Base-by-base conservation (phyloP, 2,329 filamentous ascomycete genomes). In the Aureobasidium leucospermi region DNA sequence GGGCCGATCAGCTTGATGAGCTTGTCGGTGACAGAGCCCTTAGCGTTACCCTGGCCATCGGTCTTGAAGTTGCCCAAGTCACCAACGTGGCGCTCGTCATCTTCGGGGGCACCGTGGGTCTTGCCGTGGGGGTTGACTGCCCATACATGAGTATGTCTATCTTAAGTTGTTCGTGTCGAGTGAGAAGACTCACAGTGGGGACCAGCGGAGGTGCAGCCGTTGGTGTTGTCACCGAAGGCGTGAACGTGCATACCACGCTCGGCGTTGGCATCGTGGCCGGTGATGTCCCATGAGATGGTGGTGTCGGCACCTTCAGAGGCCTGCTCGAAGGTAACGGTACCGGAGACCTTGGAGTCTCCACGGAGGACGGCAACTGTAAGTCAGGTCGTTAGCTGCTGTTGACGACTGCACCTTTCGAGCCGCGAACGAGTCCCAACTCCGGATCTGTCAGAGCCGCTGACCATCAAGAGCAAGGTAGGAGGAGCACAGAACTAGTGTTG, bases 171-270 rank as follows among this genome's bases (percentile, higher is more conserved):
- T 7, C n/a, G 31, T 28, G 10, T 8, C 29, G 28, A 58, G 19
- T 9, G 19, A 46, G 41, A 32, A 60, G 13, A 79, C 89, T 75
- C 81, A 96, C 91, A 99, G 83, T 99, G 94, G 78, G 94, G 93
- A 58, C 94, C 94, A 67, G 94, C 94, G 67, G 89, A 96, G 67
- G 93, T 97, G 89, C 94, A 99, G 77, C 94, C 94, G 80, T 99
- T 99, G 83, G 94, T 97, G 85, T 97, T 97, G 85, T 97, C 94
- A 76, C 94, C 94, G 73, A 96, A 99, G 77, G 94, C 90, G 83
- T 99, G 94, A 73, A 99, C 87, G 84, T 99, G 94, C 84, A 97
- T 91, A 78, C 90, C 94, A 79, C 94, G 93, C 86, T 96, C 85
- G 73, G 94, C 92, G 76, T 96, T 96, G 79, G 93, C 72, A 74